Evolutionary conservation across 306 rosid species (phyloP).

Genomic region (Rubus idaeus): DNA sequence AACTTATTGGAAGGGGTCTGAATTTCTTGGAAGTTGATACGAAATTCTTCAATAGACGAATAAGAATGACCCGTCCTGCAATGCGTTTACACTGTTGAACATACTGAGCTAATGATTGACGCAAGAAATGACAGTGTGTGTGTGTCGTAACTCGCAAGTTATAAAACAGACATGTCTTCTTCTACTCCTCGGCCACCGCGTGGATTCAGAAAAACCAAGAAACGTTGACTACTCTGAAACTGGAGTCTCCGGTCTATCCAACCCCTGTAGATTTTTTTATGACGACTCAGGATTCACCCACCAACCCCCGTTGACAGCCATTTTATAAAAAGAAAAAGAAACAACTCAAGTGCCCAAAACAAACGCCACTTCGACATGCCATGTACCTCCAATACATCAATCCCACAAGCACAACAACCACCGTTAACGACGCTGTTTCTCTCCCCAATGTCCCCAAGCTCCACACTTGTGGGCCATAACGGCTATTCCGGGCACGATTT

Average conservation of each 20-base stretch:
- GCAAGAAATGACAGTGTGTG: background rate
- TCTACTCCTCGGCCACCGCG: background rate
- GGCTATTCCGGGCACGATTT: slow-evolving; percentile 20
- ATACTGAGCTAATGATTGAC: background rate
- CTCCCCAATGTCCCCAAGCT: slow-evolving; percentile 5
- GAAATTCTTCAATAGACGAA: background rate
- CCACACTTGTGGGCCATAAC: slow-evolving; percentile 37
- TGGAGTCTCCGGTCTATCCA: background rate
- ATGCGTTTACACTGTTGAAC: too few species aligned
- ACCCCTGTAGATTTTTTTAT: background rate
- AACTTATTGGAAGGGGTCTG: background rate
- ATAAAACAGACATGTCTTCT: too few species aligned
- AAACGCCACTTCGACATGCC: slow-evolving; percentile 14
- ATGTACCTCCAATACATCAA: slow-evolving; percentile 26
- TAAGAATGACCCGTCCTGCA: background rate
- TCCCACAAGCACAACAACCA: slow-evolving; percentile 9
- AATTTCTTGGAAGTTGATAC: background rate
- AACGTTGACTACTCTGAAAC: background rate
- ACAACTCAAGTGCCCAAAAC: slow-evolving; percentile 32
- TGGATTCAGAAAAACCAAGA: background rate
- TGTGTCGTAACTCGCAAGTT: background rate
- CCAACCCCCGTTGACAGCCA: background rate
- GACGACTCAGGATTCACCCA: background rate
- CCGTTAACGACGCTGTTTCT: slow-evolving; percentile 26
- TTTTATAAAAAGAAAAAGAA: slow-evolving; percentile 21